phyloP scores from a whole-genome alignment of 208 protist species.

The Acanthamoeba royreba region DNA sequence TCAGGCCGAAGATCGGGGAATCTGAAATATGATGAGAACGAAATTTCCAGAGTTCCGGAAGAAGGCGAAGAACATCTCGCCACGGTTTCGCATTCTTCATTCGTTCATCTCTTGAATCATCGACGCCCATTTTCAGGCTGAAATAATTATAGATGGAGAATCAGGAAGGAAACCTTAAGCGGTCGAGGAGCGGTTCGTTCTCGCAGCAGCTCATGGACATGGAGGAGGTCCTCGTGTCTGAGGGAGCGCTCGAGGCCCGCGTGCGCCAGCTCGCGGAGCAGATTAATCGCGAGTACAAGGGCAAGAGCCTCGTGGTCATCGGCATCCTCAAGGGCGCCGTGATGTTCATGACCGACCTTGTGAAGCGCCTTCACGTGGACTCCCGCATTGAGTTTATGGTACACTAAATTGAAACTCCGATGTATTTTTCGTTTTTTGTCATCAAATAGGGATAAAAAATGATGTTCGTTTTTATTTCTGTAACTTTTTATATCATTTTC shows the following conservation, averaged over 20 bases:
- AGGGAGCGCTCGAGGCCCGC: constrained; percentile 32
- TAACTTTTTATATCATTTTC: too few species aligned
- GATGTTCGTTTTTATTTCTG: neutral
- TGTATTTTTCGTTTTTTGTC: neutral
- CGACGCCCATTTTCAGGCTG: neutral
- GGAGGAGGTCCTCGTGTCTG: constrained; percentile 20
- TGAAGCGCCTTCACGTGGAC: neutral
- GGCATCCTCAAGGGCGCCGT: constrained; percentile 39
- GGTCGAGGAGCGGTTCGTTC: neutral
- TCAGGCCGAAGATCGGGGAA: too few species aligned
- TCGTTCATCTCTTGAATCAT: neutral
- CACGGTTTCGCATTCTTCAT: neutral
- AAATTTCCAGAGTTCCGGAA: too few species aligned
- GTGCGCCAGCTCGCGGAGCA: constrained; percentile 25
- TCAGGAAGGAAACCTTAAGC: too few species aligned
- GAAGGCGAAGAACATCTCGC: too few species aligned
- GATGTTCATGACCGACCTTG: constrained; percentile 35
- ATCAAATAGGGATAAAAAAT: neutral
- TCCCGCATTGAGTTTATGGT: constrained; percentile 17
- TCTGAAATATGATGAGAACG: neutral
- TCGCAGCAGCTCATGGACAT: constrained; percentile 16
- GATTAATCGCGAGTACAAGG: constrained; percentile 34
- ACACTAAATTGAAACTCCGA: neutral
- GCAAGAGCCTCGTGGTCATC: neutral
- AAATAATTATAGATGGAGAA: neutral